Percentiles rank a stretch among this genome's conserved stretches.
phyloP scores from a whole-genome alignment of 2,329 filamentous ascomycete genomes.

The Aspergillus eucalypticola region DNA sequence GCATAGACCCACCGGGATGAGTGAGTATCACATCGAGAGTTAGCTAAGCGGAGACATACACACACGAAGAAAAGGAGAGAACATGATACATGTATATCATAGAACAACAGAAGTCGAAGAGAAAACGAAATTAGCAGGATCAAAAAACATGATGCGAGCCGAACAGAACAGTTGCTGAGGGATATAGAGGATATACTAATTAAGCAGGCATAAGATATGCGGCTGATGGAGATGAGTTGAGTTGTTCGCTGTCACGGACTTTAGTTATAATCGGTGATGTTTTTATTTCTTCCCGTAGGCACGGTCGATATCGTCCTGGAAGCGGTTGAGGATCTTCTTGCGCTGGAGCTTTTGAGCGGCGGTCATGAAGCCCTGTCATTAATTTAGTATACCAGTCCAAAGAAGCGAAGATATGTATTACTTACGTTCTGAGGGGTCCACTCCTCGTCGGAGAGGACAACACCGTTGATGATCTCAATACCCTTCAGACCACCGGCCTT shows the following conservation, averaged over 20 bases:
- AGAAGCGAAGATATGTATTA: neutral
- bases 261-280: neutral
- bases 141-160: neutral
- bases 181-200: neutral
- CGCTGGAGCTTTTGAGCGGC: slow-evolving; percentile 73
- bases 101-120: neutral
- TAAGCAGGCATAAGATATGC: neutral
- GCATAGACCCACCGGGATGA: neutral
- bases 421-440: slow-evolving; percentile 47
- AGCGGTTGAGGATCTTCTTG: slow-evolving; percentile 64
- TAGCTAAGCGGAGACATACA: neutral
- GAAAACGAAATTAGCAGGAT: neutral
- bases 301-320: slow-evolving; percentile 61
- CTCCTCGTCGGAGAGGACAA: slow-evolving; percentile 48
- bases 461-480: slow-evolving; percentile 47
- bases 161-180: neutral
- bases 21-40: neutral
- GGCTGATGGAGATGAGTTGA: neutral
- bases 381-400: slow-evolving; percentile 27
- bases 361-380: slow-evolving; percentile 60
- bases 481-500: slow-evolving; percentile 38
- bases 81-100: neutral
- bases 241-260: neutral
- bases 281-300: slow-evolving; percentile 57
- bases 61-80: neutral